phyloP scores from a whole-genome alignment of 169 alveolate genomes.

The Hepatocystis sp. region DNA sequence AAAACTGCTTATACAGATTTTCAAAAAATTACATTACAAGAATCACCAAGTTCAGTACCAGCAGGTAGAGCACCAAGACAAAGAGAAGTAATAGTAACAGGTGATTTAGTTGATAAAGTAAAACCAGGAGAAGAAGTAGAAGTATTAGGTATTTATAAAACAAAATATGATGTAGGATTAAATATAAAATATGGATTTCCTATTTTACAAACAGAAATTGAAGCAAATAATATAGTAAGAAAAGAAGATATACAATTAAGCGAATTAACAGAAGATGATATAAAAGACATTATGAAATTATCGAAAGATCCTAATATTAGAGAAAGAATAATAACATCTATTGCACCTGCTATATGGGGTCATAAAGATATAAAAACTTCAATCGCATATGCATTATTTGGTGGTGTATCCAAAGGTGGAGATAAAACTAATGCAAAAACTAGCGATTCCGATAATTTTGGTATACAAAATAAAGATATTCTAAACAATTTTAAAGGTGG shows the following conservation, averaged over 20 bases:
- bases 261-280: slow-evolving; percentile 96
- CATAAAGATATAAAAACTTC: slow-evolving; percentile 95
- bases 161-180: slow-evolving; percentile 94
- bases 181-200: slow-evolving; percentile 98
- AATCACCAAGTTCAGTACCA: slow-evolving; percentile 98
- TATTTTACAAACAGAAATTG: slow-evolving; percentile 95
- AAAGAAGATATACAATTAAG: slow-evolving; percentile 91
- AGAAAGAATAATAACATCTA: slow-evolving; percentile 94
- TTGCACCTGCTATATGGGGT: slow-evolving; percentile 99
- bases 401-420: slow-evolving; percentile 92
- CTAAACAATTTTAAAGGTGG: slow-evolving; percentile 94
- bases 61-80: slow-evolving; percentile 99
- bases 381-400: slow-evolving; percentile 94
- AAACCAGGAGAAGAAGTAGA: slow-evolving; percentile 99
- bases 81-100: slow-evolving; percentile 95
- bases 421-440: slow-evolving; percentile 60
- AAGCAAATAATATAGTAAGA: slow-evolving; percentile 95
- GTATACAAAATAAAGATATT: slow-evolving; percentile 78
- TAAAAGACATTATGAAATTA: slow-evolving; percentile 90
- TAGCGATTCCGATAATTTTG: slow-evolving; percentile 46
- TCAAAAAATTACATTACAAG: slow-evolving; percentile 97
- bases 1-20: slow-evolving; percentile 96
- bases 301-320: slow-evolving; percentile 95
- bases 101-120: slow-evolving; percentile 98
- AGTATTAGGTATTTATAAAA: slow-evolving; percentile 96